These are phyloP conservation scores for Penicillium sp. DNA, from an alignment of 2,329 filamentous ascomycete species.

Conservation along the genomic window DNA sequence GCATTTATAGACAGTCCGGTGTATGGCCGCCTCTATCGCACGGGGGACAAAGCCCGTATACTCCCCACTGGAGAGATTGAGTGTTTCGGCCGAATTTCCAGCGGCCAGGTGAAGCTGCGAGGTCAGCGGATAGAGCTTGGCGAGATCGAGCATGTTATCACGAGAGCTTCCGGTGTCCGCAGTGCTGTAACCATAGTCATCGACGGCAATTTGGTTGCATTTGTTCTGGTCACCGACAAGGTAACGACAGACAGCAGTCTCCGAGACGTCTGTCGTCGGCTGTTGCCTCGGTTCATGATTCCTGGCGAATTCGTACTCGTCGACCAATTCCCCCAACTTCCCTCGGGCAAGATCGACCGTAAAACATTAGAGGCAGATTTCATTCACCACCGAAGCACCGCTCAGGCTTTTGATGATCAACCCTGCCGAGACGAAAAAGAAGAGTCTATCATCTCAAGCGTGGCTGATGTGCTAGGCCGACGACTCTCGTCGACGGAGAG, in stretches of 20 bases:
- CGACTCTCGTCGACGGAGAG: constrained; percentile 33
- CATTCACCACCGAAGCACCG: constrained; percentile 18
- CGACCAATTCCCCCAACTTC: constrained; percentile 59
- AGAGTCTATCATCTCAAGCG: constrained; percentile 33
- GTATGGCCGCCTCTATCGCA: constrained; percentile 68
- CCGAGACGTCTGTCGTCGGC: constrained; percentile 54
- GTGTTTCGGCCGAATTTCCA: constrained; percentile 68
- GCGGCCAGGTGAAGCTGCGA: constrained; percentile 76
- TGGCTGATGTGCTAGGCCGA: constrained; percentile 38
- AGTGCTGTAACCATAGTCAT: constrained; percentile 60
- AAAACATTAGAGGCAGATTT: constrained; percentile 54
- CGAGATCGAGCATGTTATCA: constrained; percentile 63
- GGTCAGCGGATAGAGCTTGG: constrained; percentile 76
- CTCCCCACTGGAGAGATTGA: constrained; percentile 62
- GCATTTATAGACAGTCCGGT: constrained; percentile 59
- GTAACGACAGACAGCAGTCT: constrained; percentile 41
- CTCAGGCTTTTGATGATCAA: constrained; percentile 6
- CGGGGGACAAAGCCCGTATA: constrained; percentile 71
- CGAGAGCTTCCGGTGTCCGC: constrained; percentile 54
- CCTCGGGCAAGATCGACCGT: constrained; percentile 76
- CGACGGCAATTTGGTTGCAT: constrained; percentile 61
- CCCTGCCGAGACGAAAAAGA: constrained; percentile 21
- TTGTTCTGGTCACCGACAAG: constrained; percentile 52
- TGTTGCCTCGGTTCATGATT: constrained; percentile 77
- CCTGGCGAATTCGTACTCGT: constrained; percentile 63